These are phyloP conservation scores for Tuber calosporum DNA, from an alignment of 495 filamentous ascomycete genomes.

Conservation along the genomic window DNA sequence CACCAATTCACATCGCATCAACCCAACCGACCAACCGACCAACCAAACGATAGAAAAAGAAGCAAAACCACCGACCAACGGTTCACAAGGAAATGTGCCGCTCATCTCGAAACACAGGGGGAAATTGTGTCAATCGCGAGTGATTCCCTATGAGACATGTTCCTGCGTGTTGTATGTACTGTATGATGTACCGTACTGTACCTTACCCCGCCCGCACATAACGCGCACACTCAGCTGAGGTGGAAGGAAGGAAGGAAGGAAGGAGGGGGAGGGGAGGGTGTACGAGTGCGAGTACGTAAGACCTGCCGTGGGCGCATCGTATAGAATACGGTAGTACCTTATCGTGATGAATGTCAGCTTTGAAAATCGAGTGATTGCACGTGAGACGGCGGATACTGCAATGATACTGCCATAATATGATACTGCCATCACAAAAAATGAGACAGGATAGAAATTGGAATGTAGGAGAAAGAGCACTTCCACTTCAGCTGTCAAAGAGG, in stretches of 20 bases:
- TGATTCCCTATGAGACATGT: slow-evolving; percentile 4
- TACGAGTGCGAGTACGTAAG: too few species aligned
- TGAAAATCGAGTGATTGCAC: neutral
- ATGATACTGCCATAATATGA: neutral
- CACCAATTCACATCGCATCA: neutral
- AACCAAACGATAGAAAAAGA: neutral
- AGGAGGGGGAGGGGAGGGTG: too few species aligned
- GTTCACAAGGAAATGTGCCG: slow-evolving; percentile 4
- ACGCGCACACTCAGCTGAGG: neutral
- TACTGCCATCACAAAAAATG: neutral
- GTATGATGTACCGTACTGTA: neutral
- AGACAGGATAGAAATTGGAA: neutral
- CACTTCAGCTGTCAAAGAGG: neutral
- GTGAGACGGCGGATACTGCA: neutral
- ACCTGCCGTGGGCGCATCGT: neutral
- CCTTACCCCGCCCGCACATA: neutral
- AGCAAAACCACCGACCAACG: neutral
- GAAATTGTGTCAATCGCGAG: neutral
- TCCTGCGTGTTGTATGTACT: neutral
- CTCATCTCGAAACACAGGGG: neutral
- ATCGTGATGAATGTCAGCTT: neutral
- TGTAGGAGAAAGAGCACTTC: neutral
- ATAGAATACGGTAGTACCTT: neutral
- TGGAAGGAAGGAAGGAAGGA: too few species aligned
- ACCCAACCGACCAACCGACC: neutral